Evolutionary conservation across 768 basidiomycete genomes (phyloP).

Genomic region (Hortiboletus campestris): DNA sequence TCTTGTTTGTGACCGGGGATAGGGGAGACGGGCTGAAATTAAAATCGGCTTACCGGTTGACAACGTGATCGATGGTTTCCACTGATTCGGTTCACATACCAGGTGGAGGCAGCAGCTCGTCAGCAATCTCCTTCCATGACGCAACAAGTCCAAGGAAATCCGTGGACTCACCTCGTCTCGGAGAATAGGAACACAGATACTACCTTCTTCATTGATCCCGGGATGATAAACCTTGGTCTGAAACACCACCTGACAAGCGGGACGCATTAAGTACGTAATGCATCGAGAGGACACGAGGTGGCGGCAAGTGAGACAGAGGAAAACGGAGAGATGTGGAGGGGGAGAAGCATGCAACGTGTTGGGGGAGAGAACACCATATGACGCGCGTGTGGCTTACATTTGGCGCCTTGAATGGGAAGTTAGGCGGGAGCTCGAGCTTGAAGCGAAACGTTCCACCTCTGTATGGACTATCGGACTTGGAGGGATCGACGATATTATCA

Average conservation of each 20-base stretch:
- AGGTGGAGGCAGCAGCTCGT: background rate
- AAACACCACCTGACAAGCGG: conserved; percentile 63
- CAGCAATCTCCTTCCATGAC: background rate
- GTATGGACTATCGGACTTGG: conserved; percentile 76
- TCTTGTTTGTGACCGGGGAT: conserved; percentile 8
- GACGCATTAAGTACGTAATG: conserved; percentile 20
- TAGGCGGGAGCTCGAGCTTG: conserved; percentile 66
- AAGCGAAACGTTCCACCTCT: conserved; percentile 80
- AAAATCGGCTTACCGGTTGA: conserved; percentile 52
- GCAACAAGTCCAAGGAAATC: conserved; percentile 4
- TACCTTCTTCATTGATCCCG: conserved; percentile 86
- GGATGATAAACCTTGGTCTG: conserved; percentile 88
- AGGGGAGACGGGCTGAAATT: background rate
- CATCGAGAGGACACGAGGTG: background rate
- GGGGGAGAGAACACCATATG: conserved; percentile 12
- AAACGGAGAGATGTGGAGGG: background rate
- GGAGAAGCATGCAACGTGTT: conserved; percentile 16
- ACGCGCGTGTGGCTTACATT: conserved; percentile 42
- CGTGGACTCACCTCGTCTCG: conserved; percentile 67
- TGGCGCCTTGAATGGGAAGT: conserved; percentile 87
- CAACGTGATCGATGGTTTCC: conserved; percentile 80
- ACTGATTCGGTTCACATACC: conserved; percentile 42
- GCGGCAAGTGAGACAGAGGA: background rate
- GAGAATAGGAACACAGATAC: conserved; percentile 80
- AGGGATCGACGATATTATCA: conserved; percentile 1